phyloP scores from a whole-genome alignment of 768 basidiomycete species.

The Leucocoprinus leucothites region DNA sequence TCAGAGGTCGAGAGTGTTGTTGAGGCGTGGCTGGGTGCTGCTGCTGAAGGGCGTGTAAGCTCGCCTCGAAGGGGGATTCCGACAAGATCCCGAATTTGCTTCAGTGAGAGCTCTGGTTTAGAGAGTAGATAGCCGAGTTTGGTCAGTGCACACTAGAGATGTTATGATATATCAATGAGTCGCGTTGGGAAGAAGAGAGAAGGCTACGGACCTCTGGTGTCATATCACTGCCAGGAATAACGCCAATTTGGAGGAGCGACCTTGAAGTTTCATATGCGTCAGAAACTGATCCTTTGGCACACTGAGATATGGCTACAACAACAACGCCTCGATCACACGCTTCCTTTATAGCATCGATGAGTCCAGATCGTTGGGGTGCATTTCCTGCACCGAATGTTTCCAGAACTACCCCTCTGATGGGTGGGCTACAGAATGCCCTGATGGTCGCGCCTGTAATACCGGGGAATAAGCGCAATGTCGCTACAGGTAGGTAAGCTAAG shows the following conservation, averaged over 20 bases:
- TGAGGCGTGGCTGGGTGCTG: conserved; percentile 31
- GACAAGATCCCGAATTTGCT: conserved; percentile 74
- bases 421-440: conserved; percentile 70
- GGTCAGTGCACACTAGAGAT: conserved; percentile 74
- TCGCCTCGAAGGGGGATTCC: conserved; percentile 84
- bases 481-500: conserved; percentile 31
- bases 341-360: conserved; percentile 72
- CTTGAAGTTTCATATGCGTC: conserved; percentile 81
- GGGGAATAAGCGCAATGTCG: conserved; percentile 81
- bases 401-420: conserved; percentile 78
- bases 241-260: conserved; percentile 65
- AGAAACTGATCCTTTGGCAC: conserved; percentile 81
- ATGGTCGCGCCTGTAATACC: conserved; percentile 78
- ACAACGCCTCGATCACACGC: conserved; percentile 83
- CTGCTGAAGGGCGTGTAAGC: conserved; percentile 55
- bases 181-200: not conserved
- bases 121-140: conserved; percentile 90
- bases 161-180: not conserved
- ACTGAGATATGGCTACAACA: conserved; percentile 91
- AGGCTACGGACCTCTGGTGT: conserved; percentile 74
- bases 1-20: conserved; percentile 28
- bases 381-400: conserved; percentile 95
- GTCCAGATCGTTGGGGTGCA: conserved; percentile 77
- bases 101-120: conserved; percentile 68
- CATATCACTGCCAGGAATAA: conserved; percentile 88